A percentile compares a stretch with the other conserved stretches of the same genome.
phyloP scores from a whole-genome alignment of 2,329 filamentous ascomycete species.

The Biscogniauxia sp. region DNA sequence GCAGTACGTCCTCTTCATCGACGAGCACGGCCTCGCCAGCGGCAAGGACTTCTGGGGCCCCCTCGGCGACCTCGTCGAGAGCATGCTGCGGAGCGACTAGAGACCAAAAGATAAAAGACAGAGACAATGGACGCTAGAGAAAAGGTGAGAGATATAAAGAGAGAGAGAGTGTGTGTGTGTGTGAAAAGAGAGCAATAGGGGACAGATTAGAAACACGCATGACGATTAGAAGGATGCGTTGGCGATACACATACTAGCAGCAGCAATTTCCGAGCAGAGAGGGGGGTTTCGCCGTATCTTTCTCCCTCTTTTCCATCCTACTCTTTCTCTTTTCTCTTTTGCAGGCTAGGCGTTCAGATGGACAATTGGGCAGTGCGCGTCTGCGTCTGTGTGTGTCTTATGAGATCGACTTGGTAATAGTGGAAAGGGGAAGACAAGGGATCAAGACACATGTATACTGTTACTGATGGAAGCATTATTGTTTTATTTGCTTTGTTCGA shows the following conservation, averaged over 20 bases:
- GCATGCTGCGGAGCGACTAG: constrained; percentile 90
- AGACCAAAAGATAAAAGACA: background rate
- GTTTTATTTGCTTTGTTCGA: background rate
- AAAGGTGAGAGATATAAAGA: no score
- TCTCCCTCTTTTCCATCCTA: background rate
- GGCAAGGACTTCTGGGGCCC: constrained; percentile 98
- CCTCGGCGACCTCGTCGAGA: constrained; percentile 91
- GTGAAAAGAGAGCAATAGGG: background rate
- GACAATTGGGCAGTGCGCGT: constrained; percentile 18
- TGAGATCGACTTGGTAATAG: constrained; percentile 24
- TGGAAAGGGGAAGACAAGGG: constrained; percentile 1
- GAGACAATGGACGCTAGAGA: no score
- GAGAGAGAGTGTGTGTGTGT: no score
- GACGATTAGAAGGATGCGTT: background rate
- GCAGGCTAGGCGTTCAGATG: constrained; percentile 26
- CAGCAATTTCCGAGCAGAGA: background rate
- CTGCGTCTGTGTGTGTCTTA: constrained; percentile 10
- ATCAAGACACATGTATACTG: constrained; percentile 4
- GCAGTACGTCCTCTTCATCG: constrained; percentile 97
- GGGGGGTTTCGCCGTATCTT: background rate
- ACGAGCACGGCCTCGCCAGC: constrained; percentile 88
- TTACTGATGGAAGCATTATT: background rate
- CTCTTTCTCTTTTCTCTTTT: constrained; percentile 13
- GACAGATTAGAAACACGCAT: background rate
- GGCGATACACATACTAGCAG: background rate